phyloP scores from a whole-genome alignment of 495 filamentous ascomycete species.

The Lichenothelia convexa region DNA sequence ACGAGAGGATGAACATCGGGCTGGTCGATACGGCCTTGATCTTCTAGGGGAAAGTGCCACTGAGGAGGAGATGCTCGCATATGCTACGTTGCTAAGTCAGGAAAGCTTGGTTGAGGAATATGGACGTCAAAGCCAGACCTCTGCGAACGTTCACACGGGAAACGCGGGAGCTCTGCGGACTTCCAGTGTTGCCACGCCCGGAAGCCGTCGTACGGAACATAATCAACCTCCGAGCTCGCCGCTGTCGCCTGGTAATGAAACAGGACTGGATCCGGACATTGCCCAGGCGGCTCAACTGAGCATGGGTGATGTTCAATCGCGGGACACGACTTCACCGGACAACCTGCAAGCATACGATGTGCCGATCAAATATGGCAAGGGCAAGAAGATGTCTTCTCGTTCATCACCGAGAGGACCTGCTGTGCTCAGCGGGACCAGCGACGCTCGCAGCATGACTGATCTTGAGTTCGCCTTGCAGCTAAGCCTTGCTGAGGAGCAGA shows the following conservation, averaged over 20 bases:
- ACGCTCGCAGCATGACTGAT: slow-evolving; percentile 38
- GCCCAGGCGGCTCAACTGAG: slow-evolving; percentile 67
- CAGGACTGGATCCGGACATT: slow-evolving; percentile 53
- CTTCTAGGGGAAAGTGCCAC: slow-evolving; percentile 50
- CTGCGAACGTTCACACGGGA: slow-evolving; percentile 21
- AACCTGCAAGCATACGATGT: slow-evolving; percentile 12
- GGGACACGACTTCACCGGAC: not conserved
- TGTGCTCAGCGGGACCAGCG: slow-evolving; percentile 4
- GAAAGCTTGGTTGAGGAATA: slow-evolving; percentile 49
- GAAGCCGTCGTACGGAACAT: not conserved
- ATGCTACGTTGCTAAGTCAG: slow-evolving; percentile 73
- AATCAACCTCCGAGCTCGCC: not conserved
- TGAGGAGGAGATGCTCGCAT: slow-evolving; percentile 78
- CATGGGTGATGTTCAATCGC: slow-evolving; percentile 33
- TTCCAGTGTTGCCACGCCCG: slow-evolving; percentile 7
- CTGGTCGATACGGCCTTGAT: slow-evolving; percentile 64
- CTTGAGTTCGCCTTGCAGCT: slow-evolving; percentile 69
- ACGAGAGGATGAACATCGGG: slow-evolving; percentile 46
- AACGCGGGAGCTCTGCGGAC: not conserved
- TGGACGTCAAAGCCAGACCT: slow-evolving; percentile 33
- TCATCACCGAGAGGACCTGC: slow-evolving; percentile 8
- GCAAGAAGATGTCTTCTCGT: slow-evolving; percentile 5
- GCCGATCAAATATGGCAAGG: slow-evolving; percentile 21
- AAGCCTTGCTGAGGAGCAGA: slow-evolving; percentile 64
- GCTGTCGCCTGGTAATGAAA: slow-evolving; percentile 29